A percentile compares a stretch with the other conserved stretches of the same genome.
These are phyloP conservation scores for Saksenaea vasiformis DNA, from an alignment of 371 early-diverging fungal genomes.

Conservation along the genomic window DNA sequence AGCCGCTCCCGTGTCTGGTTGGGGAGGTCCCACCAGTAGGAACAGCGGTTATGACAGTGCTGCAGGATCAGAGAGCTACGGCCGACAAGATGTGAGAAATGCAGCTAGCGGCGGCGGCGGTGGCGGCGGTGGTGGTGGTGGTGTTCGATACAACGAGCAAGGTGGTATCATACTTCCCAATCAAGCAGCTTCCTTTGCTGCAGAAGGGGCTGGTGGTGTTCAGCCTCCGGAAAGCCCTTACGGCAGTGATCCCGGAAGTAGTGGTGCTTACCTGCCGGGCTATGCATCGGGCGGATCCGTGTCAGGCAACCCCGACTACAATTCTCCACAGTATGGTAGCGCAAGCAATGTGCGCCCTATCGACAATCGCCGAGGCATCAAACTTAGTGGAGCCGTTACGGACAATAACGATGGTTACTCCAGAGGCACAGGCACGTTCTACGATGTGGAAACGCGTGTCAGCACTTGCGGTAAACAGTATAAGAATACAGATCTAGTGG, in stretches of 20 bases:
- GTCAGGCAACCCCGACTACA: neutral
- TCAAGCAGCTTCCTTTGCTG: neutral
- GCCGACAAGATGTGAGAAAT: neutral
- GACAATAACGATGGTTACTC: conserved; percentile 5
- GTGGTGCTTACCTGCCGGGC: neutral
- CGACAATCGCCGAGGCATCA: neutral
- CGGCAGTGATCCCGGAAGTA: neutral
- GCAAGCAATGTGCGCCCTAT: neutral
- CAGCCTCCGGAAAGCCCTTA: neutral
- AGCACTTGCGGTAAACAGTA: conserved; percentile 35
- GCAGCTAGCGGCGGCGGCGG: neutral
- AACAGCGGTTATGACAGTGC: neutral
- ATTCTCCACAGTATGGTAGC: too few relatives aligned
- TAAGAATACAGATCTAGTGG: conserved; percentile 35
- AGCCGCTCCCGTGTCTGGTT: neutral
- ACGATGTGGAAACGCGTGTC: conserved; percentile 34
- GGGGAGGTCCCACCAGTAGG: neutral
- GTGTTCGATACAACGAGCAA: conserved; percentile 11
- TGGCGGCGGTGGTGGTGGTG: conserved; percentile 9
- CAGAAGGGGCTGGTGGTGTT: too few relatives aligned
- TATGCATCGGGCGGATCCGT: neutral
- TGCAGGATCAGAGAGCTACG: neutral
- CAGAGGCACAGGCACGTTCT: conserved; percentile 33
- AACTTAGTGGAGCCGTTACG: conserved; percentile 4
- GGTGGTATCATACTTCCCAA: conserved; percentile 13